Conservation (phyloP, 2,329 filamentous ascomycete species). For the Cadophora malorum region DNA sequence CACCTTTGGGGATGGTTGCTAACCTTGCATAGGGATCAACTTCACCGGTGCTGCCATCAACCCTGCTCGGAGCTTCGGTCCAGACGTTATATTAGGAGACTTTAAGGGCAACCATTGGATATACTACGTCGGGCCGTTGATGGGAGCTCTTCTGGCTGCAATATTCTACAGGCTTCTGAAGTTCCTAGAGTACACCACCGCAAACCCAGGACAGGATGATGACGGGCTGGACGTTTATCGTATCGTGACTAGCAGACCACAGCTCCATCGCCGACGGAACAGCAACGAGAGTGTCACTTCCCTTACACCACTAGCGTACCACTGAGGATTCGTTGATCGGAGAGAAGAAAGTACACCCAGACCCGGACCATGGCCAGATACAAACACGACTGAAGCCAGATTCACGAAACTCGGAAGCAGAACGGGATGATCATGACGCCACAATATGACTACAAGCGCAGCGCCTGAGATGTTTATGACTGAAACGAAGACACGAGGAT, state of each 20-base stretch:
- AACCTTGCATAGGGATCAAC: slow-evolving; percentile 47
- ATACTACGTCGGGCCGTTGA: slow-evolving; percentile 56
- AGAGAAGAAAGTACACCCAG: not conserved
- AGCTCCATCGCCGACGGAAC: not conserved
- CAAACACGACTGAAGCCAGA: not conserved
- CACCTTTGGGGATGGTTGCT: not conserved
- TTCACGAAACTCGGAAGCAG: not conserved
- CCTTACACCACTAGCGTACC: slow-evolving; percentile 1
- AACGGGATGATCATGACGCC: not conserved
- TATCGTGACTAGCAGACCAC: slow-evolving; percentile 10
- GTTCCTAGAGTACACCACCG: slow-evolving; percentile 56
- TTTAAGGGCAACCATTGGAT: slow-evolving; percentile 55
- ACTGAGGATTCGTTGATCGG: not conserved
- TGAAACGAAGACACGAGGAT: not conserved
- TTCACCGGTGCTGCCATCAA: slow-evolving; percentile 57
- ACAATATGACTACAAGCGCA: not conserved
- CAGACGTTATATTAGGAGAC: slow-evolving; percentile 50
- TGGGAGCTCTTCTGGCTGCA: slow-evolving; percentile 55
- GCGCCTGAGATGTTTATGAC: not conserved
- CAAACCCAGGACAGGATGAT: slow-evolving; percentile 57
- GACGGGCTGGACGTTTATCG: slow-evolving; percentile 22
- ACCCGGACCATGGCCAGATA: not conserved
- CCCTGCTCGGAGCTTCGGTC: slow-evolving; percentile 53
- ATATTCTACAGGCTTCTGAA: slow-evolving; percentile 56
- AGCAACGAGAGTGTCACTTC: slow-evolving; percentile 12